phyloP scores from a whole-genome alignment of 306 rosid species.

The Spatholobus suberectus region DNA sequence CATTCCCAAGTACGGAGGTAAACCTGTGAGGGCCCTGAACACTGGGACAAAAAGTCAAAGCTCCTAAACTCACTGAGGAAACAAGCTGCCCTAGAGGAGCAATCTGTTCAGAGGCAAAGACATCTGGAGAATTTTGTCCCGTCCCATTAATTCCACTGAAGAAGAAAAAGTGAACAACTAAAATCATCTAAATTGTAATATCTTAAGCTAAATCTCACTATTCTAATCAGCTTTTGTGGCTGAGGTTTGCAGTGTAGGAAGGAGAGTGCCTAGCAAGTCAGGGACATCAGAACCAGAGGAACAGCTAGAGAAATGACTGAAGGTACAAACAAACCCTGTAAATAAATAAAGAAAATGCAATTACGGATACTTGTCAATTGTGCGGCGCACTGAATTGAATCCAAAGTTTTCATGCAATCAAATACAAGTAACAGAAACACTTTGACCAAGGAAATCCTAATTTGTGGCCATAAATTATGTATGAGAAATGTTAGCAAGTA shows the following conservation, averaged over 20 bases:
- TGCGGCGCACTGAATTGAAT: slow-evolving; percentile 6
- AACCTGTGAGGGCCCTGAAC: slow-evolving; percentile 86
- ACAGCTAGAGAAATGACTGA: slow-evolving; percentile 77
- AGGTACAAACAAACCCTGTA: slow-evolving; percentile 78
- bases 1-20: slow-evolving; percentile 94
- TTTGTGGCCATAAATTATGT: background rate
- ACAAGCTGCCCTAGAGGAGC: slow-evolving; percentile 86
- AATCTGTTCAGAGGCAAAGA: slow-evolving; percentile 84
- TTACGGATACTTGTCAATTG: slow-evolving; percentile 14
- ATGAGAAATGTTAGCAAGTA: background rate
- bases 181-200: slow-evolving; percentile 25
- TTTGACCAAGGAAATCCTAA: slow-evolving; percentile 4
- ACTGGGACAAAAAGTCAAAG: slow-evolving; percentile 83
- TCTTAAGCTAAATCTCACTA: slow-evolving; percentile 22
- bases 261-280: slow-evolving; percentile 66
- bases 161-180: slow-evolving; percentile 22
- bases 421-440: background rate
- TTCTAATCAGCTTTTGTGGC: slow-evolving; percentile 30
- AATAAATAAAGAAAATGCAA: slow-evolving; percentile 36
- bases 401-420: background rate
- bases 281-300: slow-evolving; percentile 85
- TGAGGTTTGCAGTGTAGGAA: slow-evolving; percentile 12
- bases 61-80: slow-evolving; percentile 84
- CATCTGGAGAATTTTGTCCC: slow-evolving; percentile 56
- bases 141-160: slow-evolving; percentile 77